phyloP scores from a whole-genome alignment of 495 filamentous ascomycete genomes.

The Penicillium herquei region DNA sequence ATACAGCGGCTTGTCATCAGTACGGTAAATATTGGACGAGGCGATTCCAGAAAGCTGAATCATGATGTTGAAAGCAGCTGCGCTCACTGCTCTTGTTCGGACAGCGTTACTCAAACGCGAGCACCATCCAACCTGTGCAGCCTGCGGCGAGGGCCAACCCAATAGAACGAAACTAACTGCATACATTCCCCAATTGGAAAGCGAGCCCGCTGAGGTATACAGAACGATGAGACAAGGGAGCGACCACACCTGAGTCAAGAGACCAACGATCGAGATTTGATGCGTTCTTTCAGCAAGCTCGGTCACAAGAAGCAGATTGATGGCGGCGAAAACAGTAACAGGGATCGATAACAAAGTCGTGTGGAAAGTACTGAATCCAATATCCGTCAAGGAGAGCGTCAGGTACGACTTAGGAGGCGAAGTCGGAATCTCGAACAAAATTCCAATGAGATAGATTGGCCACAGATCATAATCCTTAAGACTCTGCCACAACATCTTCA shows the following conservation, averaged over 20 bases:
- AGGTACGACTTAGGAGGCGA: constrained; percentile 52
- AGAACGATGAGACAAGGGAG: constrained; percentile 52
- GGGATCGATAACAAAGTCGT: constrained; percentile 67
- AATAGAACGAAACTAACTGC: constrained; percentile 4
- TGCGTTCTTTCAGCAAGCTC: constrained; percentile 42
- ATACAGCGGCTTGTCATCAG: constrained; percentile 60
- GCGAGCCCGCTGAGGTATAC: background rate
- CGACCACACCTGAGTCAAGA: constrained; percentile 56
- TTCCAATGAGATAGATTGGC: constrained; percentile 52
- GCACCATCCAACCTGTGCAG: constrained; percentile 38
- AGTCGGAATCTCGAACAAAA: constrained; percentile 51
- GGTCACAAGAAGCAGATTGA: constrained; percentile 44
- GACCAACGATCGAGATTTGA: constrained; percentile 28
- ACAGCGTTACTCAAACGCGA: constrained; percentile 58
- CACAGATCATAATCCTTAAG: constrained; percentile 44
- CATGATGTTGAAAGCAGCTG: constrained; percentile 56
- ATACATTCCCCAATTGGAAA: constrained; percentile 9
- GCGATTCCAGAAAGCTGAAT: constrained; percentile 52
- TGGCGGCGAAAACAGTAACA: constrained; percentile 35
- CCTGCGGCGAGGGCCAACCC: constrained; percentile 19
- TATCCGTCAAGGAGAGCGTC: constrained; percentile 55
- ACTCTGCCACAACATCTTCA: constrained; percentile 40
- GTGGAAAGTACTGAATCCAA: constrained; percentile 65
- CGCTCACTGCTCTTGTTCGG: constrained; percentile 53
- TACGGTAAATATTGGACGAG: constrained; percentile 54